Percentiles rank a stretch among this genome's conserved stretches.
These are phyloP conservation scores for Mitragyna speciosa DNA, from an alignment of 257 asterid species.

Conservation along the genomic window DNA sequence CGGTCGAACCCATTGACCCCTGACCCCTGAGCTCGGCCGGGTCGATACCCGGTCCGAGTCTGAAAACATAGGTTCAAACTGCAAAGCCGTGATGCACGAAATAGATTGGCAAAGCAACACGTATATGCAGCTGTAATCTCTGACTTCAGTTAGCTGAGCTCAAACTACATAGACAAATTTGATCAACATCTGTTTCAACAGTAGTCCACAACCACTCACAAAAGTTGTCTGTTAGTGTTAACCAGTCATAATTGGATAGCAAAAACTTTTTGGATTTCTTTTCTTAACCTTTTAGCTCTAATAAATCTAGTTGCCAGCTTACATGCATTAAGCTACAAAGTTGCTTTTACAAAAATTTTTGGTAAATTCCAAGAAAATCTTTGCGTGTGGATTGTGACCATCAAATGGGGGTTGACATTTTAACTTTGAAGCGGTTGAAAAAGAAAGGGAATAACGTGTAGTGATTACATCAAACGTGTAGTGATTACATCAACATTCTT, in stretches of 20 bases:
- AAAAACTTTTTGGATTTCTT: background rate
- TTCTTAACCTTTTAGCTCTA: background rate
- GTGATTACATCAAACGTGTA: background rate
- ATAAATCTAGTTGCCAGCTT: background rate
- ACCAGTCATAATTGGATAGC: background rate
- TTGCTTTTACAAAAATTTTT: background rate
- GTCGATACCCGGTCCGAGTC: no score
- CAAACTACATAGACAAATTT: background rate
- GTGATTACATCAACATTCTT: background rate
- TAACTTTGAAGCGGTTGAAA: background rate
- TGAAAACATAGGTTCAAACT: no score
- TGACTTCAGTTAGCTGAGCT: background rate
- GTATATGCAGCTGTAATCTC: slow-evolving; percentile 2
- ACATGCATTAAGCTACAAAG: background rate
- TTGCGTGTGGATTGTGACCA: slow-evolving; percentile 10
- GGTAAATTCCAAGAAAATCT: background rate
- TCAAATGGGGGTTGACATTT: slow-evolving; percentile 8
- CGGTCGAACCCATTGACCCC: no score
- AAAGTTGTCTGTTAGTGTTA: slow-evolving; percentile 9
- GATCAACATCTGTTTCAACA: background rate
- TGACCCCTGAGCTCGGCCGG: no score
- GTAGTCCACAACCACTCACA: slow-evolving; percentile 23
- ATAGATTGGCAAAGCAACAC: slow-evolving; percentile 12
- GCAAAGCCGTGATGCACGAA: slow-evolving; percentile 31
- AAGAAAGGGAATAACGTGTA: background rate